Conservation (phyloP, 2,329 filamentous ascomycete species). For the Hymenoscyphus linearis region DNA sequence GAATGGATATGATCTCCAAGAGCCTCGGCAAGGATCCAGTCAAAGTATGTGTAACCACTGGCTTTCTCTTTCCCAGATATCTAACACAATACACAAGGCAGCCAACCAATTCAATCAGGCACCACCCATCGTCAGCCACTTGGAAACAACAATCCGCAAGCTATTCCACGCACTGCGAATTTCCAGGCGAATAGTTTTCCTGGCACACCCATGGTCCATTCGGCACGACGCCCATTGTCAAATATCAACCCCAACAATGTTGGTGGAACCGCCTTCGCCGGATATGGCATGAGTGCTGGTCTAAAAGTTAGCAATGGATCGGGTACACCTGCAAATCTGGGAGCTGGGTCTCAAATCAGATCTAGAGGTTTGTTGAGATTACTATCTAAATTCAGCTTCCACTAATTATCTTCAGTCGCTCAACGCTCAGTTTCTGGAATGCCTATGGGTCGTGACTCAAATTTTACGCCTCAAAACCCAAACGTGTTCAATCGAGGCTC, state of each 20-base stretch:
- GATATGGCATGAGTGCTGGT: constrained; percentile 33
- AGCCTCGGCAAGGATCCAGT: constrained; percentile 16
- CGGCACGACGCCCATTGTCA: constrained; percentile 17
- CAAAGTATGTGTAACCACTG: constrained; percentile 15
- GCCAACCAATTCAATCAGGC: constrained; percentile 24
- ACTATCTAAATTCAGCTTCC: background rate
- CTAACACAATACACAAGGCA: background rate
- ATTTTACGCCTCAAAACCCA: constrained; percentile 11
- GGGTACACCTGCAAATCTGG: constrained; percentile 9
- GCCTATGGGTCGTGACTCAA: constrained; percentile 10
- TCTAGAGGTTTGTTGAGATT: constrained; percentile 23
- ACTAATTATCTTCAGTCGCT: constrained; percentile 5
- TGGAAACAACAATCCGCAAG: constrained; percentile 10
- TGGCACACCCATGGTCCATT: constrained; percentile 17
- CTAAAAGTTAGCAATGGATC: constrained; percentile 31
- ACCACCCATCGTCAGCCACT: constrained; percentile 31
- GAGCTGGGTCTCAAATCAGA: constrained; percentile 18
- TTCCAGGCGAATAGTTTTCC: constrained; percentile 14
- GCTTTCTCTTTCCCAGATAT: background rate
- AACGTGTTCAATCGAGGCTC: constrained; percentile 19
- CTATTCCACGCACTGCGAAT: constrained; percentile 14
- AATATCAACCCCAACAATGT: constrained; percentile 19
- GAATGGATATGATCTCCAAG: constrained; percentile 23
- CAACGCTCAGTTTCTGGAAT: constrained; percentile 20
- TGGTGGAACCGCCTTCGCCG: constrained; percentile 22